Percentiles rank a stretch among this genome's conserved stretches.
phyloP scores from a whole-genome alignment of 2,329 filamentous ascomycete species.

The Didymella glomerata region DNA sequence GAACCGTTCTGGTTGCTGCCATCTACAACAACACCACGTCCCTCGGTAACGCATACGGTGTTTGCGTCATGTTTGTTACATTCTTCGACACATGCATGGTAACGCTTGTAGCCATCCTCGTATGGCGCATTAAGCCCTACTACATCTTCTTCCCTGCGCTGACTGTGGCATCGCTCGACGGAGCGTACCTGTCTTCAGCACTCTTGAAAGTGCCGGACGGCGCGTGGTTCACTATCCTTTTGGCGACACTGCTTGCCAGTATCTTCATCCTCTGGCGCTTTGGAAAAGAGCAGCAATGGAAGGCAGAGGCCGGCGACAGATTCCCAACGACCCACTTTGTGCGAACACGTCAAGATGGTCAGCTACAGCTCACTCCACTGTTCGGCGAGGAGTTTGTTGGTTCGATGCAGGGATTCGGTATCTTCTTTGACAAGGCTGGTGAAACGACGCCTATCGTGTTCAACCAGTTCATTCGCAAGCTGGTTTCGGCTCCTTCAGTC shows the following conservation, averaged over 20 bases:
- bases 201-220: slow-evolving; percentile 77
- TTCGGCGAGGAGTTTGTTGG: slow-evolving; percentile 47
- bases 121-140: slow-evolving; percentile 71
- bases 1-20: slow-evolving; percentile 75
- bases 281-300: slow-evolving; percentile 81
- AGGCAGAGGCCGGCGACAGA: slow-evolving; percentile 69
- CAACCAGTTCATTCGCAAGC: slow-evolving; percentile 75
- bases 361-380: slow-evolving; percentile 48
- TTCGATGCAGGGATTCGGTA: slow-evolving; percentile 66
- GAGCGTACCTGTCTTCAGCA: slow-evolving; percentile 73
- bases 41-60: slow-evolving; percentile 78
- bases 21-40: slow-evolving; percentile 72
- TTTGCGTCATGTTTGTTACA: slow-evolving; percentile 82
- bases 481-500: slow-evolving; percentile 71
- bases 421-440: slow-evolving; percentile 82
- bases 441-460: slow-evolving; percentile 71
- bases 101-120: slow-evolving; percentile 73
- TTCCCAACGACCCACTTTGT: slow-evolving; percentile 58
- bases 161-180: slow-evolving; percentile 71
- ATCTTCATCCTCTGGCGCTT: slow-evolving; percentile 80
- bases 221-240: slow-evolving; percentile 78
- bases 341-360: slow-evolving; percentile 42
- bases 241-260: slow-evolving; percentile 68
- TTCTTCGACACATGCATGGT: slow-evolving; percentile 82
- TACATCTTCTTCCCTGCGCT: slow-evolving; percentile 70